A percentile compares a stretch with the other conserved stretches of the same genome.
Conservation (phyloP, 2,329 filamentous ascomycete species). For the Periconia macrospinosa region DNA sequence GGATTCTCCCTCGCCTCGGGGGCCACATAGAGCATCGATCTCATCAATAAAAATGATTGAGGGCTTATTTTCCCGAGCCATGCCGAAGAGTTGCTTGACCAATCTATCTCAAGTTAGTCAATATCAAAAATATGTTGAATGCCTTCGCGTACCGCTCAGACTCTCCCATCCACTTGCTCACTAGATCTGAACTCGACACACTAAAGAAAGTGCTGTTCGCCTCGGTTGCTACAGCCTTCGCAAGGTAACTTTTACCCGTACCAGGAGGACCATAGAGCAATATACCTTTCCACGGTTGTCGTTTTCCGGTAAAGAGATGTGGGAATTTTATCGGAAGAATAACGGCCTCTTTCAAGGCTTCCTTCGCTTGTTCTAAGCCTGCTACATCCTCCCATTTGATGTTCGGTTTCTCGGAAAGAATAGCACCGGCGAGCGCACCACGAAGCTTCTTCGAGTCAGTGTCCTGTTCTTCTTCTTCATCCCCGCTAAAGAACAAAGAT, state of each 20-base stretch:
- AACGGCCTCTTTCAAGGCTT: conserved; percentile 96
- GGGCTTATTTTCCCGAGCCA: conserved; percentile 97
- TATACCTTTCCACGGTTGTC: conserved; percentile 98
- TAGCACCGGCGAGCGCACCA: conserved; percentile 86
- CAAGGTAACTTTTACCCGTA: conserved; percentile 96
- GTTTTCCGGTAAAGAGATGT: conserved; percentile 91
- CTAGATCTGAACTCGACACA: conserved; percentile 93
- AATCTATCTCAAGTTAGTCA: conserved; percentile 58
- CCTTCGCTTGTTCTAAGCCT: conserved; percentile 89
- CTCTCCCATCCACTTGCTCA: conserved; percentile 99
- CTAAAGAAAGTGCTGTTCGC: conserved; percentile 99
- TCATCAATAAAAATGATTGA: conserved; percentile 99
- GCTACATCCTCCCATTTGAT: conserved; percentile 98
- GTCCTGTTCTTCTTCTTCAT: conserved; percentile 70
- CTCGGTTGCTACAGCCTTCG: conserved; percentile 96
- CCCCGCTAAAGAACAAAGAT: conserved; percentile 47
- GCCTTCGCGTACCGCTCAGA: conserved; percentile 76
- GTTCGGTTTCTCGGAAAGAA: conserved; percentile 93
- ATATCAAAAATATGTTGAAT: neutral
- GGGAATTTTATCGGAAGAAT: conserved; percentile 98
- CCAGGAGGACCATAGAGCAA: conserved; percentile 93
- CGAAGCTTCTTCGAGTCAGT: conserved; percentile 95
- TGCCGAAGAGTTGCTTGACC: conserved; percentile 94
- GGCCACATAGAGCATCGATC: conserved; percentile 93
- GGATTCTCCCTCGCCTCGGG: conserved; percentile 90